Base-by-base conservation (phyloP, 2,329 filamentous ascomycete genomes). In the Akanthomyces uredinophilus region DNA sequence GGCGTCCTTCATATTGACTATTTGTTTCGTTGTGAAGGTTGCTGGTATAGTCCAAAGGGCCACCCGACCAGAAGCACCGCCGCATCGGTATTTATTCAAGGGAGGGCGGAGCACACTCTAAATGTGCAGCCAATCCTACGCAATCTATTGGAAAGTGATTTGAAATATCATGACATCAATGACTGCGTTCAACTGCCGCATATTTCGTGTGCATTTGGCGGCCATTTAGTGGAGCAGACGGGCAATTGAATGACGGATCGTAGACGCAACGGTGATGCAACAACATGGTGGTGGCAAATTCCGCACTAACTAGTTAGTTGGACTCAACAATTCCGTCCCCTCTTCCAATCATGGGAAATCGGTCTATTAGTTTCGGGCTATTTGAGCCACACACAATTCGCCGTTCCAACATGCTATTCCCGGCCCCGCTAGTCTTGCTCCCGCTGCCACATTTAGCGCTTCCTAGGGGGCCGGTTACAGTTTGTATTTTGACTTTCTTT, bases 161-260 rank as follows among this genome's bases (percentile, higher is more conserved):
- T 29, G 18, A 50, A n/a, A 43, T 32, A 59, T n/a, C 35, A 46
- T 59, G 56, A 59, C 56, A 59, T 59, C 56, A 59, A 59, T 35
- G 56, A 59, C 29, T 50, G 56, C 46, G 24, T 43, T 41, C 18
- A 5, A 27, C 3, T 41, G 18, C 4, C 14, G 22, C 16, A 49
- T 39, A 18, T n/a, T 10, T 18, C 13, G 14, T 20, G 27, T 18
- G 11, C 24, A 27, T 22, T n/a, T 6, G 43, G 27, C 16, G 5
- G 7, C 29, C 16, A 13, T 57, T 49, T n/a, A 49, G 44, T 57
- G 54, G 54, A 39, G 54, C 24, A 20, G 18, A 3, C 6, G 8
- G 24, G n/a, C 41, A 46, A n/a, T 57, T 57, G 29, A 7, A 49
- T 57, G 54, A 57, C 54, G 32, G n/a, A n/a, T 47, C n/a, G 43